Percentiles rank a stretch among this genome's conserved stretches.
These are phyloP conservation scores for Coniophora puteana DNA, from an alignment of 1,284 basidiomycete species.

Conservation along the genomic window DNA sequence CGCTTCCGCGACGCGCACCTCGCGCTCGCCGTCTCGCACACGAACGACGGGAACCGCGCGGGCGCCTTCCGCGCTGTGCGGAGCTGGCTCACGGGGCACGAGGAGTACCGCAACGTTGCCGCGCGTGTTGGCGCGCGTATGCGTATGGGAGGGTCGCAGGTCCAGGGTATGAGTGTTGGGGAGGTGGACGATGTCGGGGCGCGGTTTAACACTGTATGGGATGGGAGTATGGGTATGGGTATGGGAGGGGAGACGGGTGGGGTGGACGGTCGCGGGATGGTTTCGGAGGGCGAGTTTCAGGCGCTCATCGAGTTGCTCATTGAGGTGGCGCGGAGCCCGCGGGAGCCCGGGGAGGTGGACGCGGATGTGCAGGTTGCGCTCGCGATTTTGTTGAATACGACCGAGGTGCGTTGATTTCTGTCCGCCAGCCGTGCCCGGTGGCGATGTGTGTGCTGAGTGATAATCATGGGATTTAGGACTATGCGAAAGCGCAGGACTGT, in stretches of 20 bases:
- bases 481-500: constrained; percentile 90
- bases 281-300: constrained; percentile 40
- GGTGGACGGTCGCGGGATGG: too few species aligned
- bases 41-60: constrained; percentile 82
- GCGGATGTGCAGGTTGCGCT: constrained; percentile 95
- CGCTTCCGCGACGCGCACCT: constrained; percentile 81
- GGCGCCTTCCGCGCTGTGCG: constrained; percentile 78
- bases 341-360: constrained; percentile 63
- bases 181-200: too few species aligned
- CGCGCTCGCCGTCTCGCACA: constrained; percentile 88
- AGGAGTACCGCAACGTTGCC: constrained; percentile 49
- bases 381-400: constrained; percentile 90
- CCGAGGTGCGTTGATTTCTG: constrained; percentile 56
- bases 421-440: constrained; percentile 2
- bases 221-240: too few species aligned
- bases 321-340: constrained; percentile 53
- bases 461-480: constrained; percentile 55
- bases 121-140: too few species aligned
- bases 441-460: constrained; percentile 3
- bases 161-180: too few species aligned
- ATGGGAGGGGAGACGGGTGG: too few species aligned
- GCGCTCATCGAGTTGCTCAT: constrained; percentile 62
- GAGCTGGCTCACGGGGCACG: constrained; percentile 73
- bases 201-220: too few species aligned
- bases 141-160: too few species aligned